Base-by-base conservation (phyloP, 495 filamentous ascomycete genomes). In the Parathielavia appendiculata region DNA sequence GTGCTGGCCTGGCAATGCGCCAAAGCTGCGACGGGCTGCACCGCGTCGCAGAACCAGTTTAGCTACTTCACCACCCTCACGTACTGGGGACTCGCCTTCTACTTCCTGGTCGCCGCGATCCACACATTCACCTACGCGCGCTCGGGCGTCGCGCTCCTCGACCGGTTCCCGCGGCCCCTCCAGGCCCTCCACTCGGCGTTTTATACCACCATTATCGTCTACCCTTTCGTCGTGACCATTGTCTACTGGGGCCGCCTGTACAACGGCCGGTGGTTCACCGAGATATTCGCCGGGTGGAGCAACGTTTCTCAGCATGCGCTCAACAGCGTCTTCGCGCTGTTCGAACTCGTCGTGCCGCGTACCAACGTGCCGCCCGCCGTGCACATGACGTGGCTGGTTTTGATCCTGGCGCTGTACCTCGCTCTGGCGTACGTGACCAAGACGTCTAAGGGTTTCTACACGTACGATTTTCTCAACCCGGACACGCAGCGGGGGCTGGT, bases 31-130 rank as follows among this genome's bases (percentile, higher is more conserved):
- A 54, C 69, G 35, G 71, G 50, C 40, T 69, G 67, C 67, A 20
- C 14, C 6, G 54, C 58, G 3, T 75, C 66, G 62, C 72, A 73
- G 30, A 68, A 74, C 43, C 73, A 73, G 49, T 93, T 92, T 78
- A 86, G 82, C 61, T 95, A 81, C 79, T 95, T 95, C 76, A 95
- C 90, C 5, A 70, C 88, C 50, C 75, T 81, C 39, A 87, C 85
- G 5, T 92, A 87, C 76, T 92, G 88, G 87, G 87, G 88, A 0
- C 63, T 91, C 20, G 85, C 77, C 19, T 92, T 92, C 74, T 95
- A 93, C 76, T 86, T 85, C 69, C 73, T 82, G 17, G 71, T 84
- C 56, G 72, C 83, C 0, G 73, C 82, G 5, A 47, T 82, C 20
- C 90, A 95, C 73, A 89, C 86, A 0, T 74, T 83, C 50, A 75